Evolutionary conservation across 805 yeast species (phyloP).

Genomic region (Deakozyma indianensis): DNA sequence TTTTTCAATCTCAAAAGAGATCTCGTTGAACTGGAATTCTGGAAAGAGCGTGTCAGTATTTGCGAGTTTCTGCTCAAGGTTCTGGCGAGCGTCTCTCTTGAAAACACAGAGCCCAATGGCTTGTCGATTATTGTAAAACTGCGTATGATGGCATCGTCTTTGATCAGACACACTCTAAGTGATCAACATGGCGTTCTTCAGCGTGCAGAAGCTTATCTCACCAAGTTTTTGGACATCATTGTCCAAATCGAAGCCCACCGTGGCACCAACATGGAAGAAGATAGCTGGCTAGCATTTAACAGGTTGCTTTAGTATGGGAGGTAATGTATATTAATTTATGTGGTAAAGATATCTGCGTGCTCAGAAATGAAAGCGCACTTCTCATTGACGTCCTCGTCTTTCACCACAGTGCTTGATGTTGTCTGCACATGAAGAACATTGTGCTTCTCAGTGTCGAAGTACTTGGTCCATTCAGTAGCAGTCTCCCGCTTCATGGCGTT

Average conservation of each 20-base stretch:
- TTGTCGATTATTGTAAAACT: constrained; percentile 5
- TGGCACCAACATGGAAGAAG: constrained; percentile 5
- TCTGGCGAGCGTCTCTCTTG: constrained; percentile 5
- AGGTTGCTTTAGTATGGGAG: not conserved
- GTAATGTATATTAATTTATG: not conserved
- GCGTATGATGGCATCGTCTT: constrained; percentile 4
- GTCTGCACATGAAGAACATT: not conserved
- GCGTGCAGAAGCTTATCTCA: constrained; percentile 5
- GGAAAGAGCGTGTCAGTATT: constrained; percentile 6
- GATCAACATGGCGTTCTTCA: constrained; percentile 2
- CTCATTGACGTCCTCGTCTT: not conserved
- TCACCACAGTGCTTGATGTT: not conserved
- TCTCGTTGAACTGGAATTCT: constrained; percentile 3
- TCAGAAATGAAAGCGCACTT: not conserved
- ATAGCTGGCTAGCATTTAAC: constrained; percentile 6
- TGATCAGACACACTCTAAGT: constrained; percentile 3
- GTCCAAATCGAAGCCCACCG: constrained; percentile 4
- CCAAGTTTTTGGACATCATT: constrained; percentile 5
- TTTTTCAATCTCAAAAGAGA: not conserved
- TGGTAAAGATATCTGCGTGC: not conserved
- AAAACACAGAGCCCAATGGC: constrained; percentile 9
- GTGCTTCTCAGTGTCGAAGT: not conserved
- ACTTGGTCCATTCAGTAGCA: not conserved
- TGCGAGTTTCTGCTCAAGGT: constrained; percentile 5
- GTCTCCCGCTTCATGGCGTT: not conserved